A percentile compares a stretch with the other conserved stretches of the same genome.
phyloP scores from a whole-genome alignment of 106 monocot genomes.

The Dactylorhiza incarnata region DNA sequence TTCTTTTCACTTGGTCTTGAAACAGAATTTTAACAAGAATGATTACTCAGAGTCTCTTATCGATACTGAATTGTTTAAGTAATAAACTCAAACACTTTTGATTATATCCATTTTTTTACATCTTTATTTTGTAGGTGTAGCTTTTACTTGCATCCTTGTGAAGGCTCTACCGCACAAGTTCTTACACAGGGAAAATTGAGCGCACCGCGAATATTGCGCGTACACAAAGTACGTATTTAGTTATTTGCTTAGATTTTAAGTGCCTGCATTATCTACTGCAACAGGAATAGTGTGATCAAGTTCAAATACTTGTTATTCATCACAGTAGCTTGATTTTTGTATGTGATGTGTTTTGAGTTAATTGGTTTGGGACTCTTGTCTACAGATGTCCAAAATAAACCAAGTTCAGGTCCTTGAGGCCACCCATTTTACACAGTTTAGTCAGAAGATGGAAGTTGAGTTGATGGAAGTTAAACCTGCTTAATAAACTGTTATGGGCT shows the following conservation, averaged over 20 bases:
- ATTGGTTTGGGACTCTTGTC: background rate
- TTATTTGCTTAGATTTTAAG: background rate
- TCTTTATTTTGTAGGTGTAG: slow-evolving; percentile 61
- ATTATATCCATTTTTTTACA: background rate
- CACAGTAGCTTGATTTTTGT: background rate
- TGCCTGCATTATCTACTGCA: background rate
- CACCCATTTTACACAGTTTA: background rate
- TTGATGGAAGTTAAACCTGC: background rate
- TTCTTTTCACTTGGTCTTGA: background rate
- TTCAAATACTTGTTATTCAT: background rate
- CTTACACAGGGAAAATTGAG: slow-evolving; percentile 90
- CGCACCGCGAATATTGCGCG: slow-evolving; percentile 89
- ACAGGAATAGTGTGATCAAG: background rate
- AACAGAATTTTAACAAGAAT: background rate
- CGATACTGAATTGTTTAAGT: background rate
- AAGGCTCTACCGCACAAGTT: slow-evolving; percentile 68
- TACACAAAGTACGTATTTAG: slow-evolving; percentile 71
- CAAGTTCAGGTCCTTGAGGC: background rate
- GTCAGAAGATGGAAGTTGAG: background rate
- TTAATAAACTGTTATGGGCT: too few relatives aligned
- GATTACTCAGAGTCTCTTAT: background rate
- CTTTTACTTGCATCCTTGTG: slow-evolving; percentile 92
- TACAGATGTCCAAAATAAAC: background rate
- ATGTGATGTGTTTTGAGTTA: slow-evolving; percentile 1
- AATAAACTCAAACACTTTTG: background rate